phyloP scores from a whole-genome alignment of 2,329 filamentous ascomycete genomes.

The Ceratocystis papillata region DNA sequence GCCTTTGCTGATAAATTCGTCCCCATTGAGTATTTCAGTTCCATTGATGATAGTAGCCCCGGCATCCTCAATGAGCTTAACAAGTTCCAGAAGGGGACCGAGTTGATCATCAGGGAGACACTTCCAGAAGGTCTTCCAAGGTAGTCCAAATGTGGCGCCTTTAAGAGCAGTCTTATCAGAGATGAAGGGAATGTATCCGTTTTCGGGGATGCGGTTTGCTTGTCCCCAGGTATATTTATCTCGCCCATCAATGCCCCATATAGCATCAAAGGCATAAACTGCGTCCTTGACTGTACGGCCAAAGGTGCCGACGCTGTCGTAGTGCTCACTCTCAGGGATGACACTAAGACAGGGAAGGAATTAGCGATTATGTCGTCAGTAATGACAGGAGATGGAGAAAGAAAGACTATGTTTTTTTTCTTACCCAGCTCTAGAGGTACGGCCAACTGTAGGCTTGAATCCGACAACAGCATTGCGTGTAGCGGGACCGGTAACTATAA shows the following conservation, averaged over 20 bases:
- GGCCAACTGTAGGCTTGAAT: conserved; percentile 64
- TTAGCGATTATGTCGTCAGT: background rate
- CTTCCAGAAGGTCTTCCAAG: conserved; percentile 62
- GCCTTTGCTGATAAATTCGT: conserved; percentile 50
- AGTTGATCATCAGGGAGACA: conserved; percentile 47
- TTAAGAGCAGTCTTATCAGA: conserved; percentile 43
- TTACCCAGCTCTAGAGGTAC: conserved; percentile 49
- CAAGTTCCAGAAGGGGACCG: conserved; percentile 36
- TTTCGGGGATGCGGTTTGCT: conserved; percentile 40
- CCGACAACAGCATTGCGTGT: conserved; percentile 59
- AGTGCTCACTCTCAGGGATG: conserved; percentile 55
- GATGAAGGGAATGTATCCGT: conserved; percentile 49
- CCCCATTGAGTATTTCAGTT: conserved; percentile 55
- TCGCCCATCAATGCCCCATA: conserved; percentile 50
- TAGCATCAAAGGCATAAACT: conserved; percentile 53
- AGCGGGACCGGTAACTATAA: conserved; percentile 57
- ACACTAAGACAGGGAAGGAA: conserved; percentile 31
- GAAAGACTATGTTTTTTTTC: background rate
- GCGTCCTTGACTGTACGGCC: conserved; percentile 60
- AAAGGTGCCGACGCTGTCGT: conserved; percentile 59
- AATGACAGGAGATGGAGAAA: background rate
- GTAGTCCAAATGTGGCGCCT: conserved; percentile 57
- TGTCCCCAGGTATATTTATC: conserved; percentile 58
- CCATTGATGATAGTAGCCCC: conserved; percentile 59
- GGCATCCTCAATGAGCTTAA: conserved; percentile 42